These are phyloP conservation scores for Celoporthe dispersa DNA, from an alignment of 2,329 filamentous ascomycete genomes.

Conservation along the genomic window DNA sequence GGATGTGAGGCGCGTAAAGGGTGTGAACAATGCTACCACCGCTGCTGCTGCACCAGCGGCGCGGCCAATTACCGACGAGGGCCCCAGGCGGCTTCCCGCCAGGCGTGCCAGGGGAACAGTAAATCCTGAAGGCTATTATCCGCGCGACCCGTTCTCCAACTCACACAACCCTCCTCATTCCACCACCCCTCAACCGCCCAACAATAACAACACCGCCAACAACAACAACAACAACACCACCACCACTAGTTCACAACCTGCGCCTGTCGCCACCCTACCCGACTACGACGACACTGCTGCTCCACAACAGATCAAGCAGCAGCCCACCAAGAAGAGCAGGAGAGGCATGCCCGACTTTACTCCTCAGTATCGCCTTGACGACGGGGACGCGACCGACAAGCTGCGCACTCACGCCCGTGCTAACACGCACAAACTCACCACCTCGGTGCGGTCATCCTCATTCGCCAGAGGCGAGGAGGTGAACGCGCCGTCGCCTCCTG, in stretches of 20 bases:
- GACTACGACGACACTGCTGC: conserved; percentile 13
- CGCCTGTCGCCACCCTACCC: conserved; percentile 13
- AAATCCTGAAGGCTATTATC: conserved; percentile 21
- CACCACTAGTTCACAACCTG: conserved; percentile 13
- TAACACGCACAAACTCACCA: conserved; percentile 22
- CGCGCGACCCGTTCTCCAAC: conserved; percentile 20
- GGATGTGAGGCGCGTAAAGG: neutral
- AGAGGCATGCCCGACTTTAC: conserved; percentile 29
- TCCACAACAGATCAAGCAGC: conserved; percentile 1
- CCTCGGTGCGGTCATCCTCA: conserved; percentile 19
- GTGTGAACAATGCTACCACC: conserved; percentile 8
- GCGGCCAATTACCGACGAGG: conserved; percentile 26
- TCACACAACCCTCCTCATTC: conserved; percentile 26
- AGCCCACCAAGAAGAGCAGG: conserved; percentile 24
- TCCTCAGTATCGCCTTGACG: conserved; percentile 24
- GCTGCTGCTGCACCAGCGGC: conserved; percentile 17
- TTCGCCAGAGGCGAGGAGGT: conserved; percentile 19
- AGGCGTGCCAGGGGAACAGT: conserved; percentile 23
- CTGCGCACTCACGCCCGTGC: conserved; percentile 18
- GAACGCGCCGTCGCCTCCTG: conserved; percentile 14
- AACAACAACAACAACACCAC: conserved; percentile 23
- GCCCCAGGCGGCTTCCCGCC: conserved; percentile 27
- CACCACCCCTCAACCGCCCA: conserved; percentile 6
- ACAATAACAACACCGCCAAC: conserved; percentile 29
- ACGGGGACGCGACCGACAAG: conserved; percentile 20